These are phyloP conservation scores for Zymoseptoria tritici DNA, from an alignment of 2,329 filamentous ascomycete genomes.

Conservation along the genomic window DNA sequence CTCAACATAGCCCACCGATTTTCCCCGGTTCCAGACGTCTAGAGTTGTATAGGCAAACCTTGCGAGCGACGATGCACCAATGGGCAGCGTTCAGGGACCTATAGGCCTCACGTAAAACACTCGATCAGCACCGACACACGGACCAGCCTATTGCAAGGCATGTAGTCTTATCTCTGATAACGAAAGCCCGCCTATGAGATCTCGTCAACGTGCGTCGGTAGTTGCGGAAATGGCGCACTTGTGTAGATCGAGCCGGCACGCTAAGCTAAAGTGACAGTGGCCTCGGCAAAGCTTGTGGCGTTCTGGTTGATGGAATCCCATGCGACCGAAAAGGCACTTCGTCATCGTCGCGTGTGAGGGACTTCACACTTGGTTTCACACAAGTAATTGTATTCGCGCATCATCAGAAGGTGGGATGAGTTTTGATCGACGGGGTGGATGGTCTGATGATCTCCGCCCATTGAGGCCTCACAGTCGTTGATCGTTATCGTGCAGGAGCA, in stretches of 20 bases:
- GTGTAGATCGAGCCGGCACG: not conserved
- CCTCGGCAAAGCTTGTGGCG: not conserved
- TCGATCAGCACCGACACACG: not conserved
- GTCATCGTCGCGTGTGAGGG: not conserved
- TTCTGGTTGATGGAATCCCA: not conserved
- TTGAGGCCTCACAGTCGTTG: not conserved
- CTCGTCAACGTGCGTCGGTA: not conserved
- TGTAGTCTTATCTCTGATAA: not conserved
- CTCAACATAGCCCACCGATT: not conserved
- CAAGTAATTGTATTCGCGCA: not conserved
- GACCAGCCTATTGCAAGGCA: not conserved
- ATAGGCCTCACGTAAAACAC: not conserved
- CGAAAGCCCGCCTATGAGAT: not conserved
- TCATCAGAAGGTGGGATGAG: not conserved
- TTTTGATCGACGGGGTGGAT: not conserved
- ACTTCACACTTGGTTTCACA: not conserved
- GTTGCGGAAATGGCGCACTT: too few species aligned
- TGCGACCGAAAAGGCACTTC: not conserved
- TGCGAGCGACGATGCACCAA: not conserved
- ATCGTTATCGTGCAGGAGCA: not conserved
- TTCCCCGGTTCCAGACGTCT: not conserved
- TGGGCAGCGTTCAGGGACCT: not conserved
- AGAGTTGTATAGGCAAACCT: not conserved
- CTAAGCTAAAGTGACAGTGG: not conserved
- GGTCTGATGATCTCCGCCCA: not conserved